phyloP scores from a whole-genome alignment of 2,329 filamentous ascomycete genomes.

The Kalaharituber pfeilii region DNA sequence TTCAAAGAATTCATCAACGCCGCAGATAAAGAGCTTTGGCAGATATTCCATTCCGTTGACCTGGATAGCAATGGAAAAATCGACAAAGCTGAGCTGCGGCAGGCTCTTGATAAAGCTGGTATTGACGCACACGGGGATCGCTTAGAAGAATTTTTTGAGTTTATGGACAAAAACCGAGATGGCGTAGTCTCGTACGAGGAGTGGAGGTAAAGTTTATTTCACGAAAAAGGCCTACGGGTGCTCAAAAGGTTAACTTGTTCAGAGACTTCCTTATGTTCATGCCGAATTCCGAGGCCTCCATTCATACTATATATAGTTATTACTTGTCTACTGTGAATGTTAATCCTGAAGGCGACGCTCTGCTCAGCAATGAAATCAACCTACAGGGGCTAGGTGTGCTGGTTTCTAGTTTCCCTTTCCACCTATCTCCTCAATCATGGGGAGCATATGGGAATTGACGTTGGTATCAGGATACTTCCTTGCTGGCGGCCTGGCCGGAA shows the following conservation, averaged over 20 bases:
- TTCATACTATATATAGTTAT: constrained; percentile 74
- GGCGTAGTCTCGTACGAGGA: constrained; percentile 78
- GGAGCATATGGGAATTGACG: neutral
- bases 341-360: constrained; percentile 83
- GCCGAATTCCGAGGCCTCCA: constrained; percentile 47
- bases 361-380: constrained; percentile 66
- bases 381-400: constrained; percentile 87
- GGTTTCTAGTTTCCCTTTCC: constrained; percentile 53
- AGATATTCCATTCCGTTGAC: constrained; percentile 76
- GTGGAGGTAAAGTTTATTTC: constrained; percentile 54
- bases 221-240: neutral
- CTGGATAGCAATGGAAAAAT: constrained; percentile 68
- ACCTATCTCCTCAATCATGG: constrained; percentile 30
- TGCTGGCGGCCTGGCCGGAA: constrained; percentile 85
- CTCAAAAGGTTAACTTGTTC: constrained; percentile 15
- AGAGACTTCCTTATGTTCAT: constrained; percentile 93
- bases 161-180: constrained; percentile 80
- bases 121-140: constrained; percentile 60
- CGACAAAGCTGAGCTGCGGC: constrained; percentile 65
- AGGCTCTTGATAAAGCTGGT: constrained; percentile 61
- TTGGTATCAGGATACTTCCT: constrained; percentile 66
- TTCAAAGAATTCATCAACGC: constrained; percentile 76
- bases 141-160: constrained; percentile 68
- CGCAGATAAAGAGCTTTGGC: constrained; percentile 66
- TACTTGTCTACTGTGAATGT: constrained; percentile 79